Percentiles rank a stretch among this genome's conserved stretches.
phyloP scores from a whole-genome alignment of 202 grass and related monocot genomes.

The Carex sylvatica region DNA sequence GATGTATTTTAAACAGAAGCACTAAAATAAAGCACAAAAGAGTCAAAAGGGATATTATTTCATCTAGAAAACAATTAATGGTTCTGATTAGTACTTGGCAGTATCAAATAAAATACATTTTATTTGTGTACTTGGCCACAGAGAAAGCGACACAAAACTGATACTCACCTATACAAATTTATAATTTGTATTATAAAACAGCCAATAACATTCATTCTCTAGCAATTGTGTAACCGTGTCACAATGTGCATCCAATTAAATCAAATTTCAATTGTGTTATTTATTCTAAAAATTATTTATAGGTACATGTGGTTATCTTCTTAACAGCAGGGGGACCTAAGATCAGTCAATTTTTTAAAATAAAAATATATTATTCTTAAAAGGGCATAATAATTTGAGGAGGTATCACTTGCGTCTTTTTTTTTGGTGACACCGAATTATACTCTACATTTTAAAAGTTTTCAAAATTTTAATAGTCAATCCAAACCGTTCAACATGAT shows the following conservation, averaged over 20 bases:
- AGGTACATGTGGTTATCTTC: slow-evolving; percentile 5
- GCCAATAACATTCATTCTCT: slow-evolving; percentile 11
- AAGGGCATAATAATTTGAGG: too few relatives aligned
- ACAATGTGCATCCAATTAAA: background rate
- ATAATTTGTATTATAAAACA: slow-evolving; percentile 17
- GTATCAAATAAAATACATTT: slow-evolving; percentile 3
- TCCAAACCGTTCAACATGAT: too few relatives aligned
- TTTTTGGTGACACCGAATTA: too few relatives aligned
- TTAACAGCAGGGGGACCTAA: background rate
- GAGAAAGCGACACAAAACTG: slow-evolving; percentile 8
- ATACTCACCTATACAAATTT: background rate
- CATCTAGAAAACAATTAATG: slow-evolving; percentile 9
- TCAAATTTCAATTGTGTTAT: background rate
- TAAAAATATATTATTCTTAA: background rate
- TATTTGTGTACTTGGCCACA: background rate
- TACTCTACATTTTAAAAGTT: too few relatives aligned
- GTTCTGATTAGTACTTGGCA: background rate
- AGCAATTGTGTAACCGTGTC: background rate
- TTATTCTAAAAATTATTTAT: background rate
- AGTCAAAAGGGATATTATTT: slow-evolving; percentile 10
- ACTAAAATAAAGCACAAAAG: background rate
- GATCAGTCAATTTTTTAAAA: background rate
- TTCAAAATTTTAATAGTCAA: too few relatives aligned
- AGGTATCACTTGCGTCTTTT: too few relatives aligned
- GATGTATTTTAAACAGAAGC: background rate